Conservation (phyloP, 83 land plant genomes). For the Picea abies region DNA sequence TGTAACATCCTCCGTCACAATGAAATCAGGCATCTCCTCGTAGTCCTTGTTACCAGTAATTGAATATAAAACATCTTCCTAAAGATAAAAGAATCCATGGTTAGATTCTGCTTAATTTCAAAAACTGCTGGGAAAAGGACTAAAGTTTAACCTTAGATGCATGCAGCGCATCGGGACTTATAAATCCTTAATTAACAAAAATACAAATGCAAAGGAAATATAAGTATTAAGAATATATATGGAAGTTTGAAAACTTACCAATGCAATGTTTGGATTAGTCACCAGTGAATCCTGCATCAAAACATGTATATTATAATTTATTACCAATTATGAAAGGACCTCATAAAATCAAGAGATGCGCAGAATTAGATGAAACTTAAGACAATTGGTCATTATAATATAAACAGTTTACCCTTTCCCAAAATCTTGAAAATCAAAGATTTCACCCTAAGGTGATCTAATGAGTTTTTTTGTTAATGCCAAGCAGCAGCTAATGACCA, state of each 20-base stretch:
- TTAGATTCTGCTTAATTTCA: background rate
- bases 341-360: background rate
- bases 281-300: conserved; percentile 63
- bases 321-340: background rate
- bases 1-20: conserved; percentile 68
- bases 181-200: background rate
- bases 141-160: background rate
- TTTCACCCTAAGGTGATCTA: too few species aligned
- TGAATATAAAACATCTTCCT: conserved; percentile 41
- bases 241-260: conserved; percentile 36
- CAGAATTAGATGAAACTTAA: background rate
- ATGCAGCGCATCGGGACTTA: too few species aligned
- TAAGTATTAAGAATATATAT: background rate
- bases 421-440: too few species aligned
- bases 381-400: background rate
- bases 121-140: background rate
- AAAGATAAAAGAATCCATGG: conserved; percentile 54
- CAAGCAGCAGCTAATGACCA: background rate
- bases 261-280: conserved; percentile 48
- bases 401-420: too few species aligned
- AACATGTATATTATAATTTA: conserved; percentile 2
- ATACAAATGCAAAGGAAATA: background rate
- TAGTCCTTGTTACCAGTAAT: conserved; percentile 33
- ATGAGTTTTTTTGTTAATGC: background rate
- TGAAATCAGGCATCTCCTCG: conserved; percentile 56